A percentile compares a stretch with the other conserved stretches of the same genome.
phyloP scores from a whole-genome alignment of 768 basidiomycete genomes.

The Tulasnella sp. region DNA sequence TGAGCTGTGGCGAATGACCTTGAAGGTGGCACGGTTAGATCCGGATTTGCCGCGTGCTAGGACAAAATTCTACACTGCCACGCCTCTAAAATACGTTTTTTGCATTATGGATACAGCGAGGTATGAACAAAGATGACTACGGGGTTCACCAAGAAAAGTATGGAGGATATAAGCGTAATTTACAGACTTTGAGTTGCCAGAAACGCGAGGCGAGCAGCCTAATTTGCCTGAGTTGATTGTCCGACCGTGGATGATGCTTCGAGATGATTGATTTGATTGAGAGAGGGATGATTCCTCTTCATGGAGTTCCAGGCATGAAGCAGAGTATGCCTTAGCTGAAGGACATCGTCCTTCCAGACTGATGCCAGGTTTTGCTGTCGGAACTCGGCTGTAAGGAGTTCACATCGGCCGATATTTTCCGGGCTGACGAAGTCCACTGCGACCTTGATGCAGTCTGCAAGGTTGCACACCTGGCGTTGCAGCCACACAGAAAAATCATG shows the following conservation, averaged over 20 bases:
- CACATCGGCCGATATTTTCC: slow-evolving; percentile 85
- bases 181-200: not conserved
- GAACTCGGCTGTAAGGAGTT: slow-evolving; percentile 81
- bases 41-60: not conserved
- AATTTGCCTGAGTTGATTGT: not conserved
- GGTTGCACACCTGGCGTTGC: slow-evolving; percentile 71
- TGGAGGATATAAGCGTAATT: not conserved
- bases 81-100: slow-evolving; percentile 1
- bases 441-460: slow-evolving; percentile 94
- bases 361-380: slow-evolving; percentile 81
- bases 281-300: not conserved
- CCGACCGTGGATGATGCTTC: not conserved
- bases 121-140: not conserved
- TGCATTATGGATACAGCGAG: slow-evolving; percentile 10
- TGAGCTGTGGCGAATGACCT: not conserved
- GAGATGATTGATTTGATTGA: not conserved
- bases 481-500: slow-evolving; percentile 29
- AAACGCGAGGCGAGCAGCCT: not conserved
- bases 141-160: not conserved
- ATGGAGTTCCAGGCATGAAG: slow-evolving; percentile 73
- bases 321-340: slow-evolving; percentile 88
- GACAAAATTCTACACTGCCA: slow-evolving; percentile 10
- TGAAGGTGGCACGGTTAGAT: not conserved
- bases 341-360: slow-evolving; percentile 91
- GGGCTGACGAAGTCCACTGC: slow-evolving; percentile 93